These are phyloP conservation scores for Cyberlindnera americana DNA, from an alignment of 805 yeast genomes.

Conservation along the genomic window DNA sequence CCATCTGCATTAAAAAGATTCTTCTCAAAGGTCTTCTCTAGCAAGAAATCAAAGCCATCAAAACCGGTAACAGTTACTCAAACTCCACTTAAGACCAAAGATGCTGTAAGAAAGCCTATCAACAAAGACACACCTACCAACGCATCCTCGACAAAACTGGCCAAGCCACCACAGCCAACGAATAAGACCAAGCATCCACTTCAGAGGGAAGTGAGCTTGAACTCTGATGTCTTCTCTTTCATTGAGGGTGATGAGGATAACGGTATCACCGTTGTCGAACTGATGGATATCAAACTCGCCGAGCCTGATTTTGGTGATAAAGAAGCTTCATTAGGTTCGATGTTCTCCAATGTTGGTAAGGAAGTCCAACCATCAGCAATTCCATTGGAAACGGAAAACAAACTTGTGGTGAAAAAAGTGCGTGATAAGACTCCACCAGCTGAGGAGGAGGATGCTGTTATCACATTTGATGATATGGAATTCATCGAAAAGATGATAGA, in stretches of 20 bases:
- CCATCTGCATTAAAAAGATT: slow-evolving; percentile 23
- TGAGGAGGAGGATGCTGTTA: slow-evolving; percentile 14
- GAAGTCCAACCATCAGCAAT: too few relatives aligned
- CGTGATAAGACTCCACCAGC: slow-evolving; percentile 3
- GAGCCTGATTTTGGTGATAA: slow-evolving; percentile 17
- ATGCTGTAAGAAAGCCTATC: not conserved
- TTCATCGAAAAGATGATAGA: slow-evolving; percentile 38
- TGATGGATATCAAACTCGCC: slow-evolving; percentile 18
- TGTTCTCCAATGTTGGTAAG: slow-evolving; percentile 3
- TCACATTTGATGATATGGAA: slow-evolving; percentile 33
- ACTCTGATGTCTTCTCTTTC: slow-evolving; percentile 23
- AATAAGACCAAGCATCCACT: slow-evolving; percentile 1
- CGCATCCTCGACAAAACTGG: not conserved
- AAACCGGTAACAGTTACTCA: not conserved
- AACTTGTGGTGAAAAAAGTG: slow-evolving; percentile 4
- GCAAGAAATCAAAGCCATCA: slow-evolving; percentile 7
- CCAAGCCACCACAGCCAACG: not conserved
- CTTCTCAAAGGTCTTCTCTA: slow-evolving; percentile 18
- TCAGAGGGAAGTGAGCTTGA: slow-evolving; percentile 4
- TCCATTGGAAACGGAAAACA: too few relatives aligned
- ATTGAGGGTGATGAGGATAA: slow-evolving; percentile 25
- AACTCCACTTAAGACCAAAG: not conserved
- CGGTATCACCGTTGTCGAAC: slow-evolving; percentile 16
- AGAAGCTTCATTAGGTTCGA: slow-evolving; percentile 1
- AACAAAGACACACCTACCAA: not conserved